phyloP scores from a whole-genome alignment of 148 eudicot genomes.

The Polygonum maritimum region DNA sequence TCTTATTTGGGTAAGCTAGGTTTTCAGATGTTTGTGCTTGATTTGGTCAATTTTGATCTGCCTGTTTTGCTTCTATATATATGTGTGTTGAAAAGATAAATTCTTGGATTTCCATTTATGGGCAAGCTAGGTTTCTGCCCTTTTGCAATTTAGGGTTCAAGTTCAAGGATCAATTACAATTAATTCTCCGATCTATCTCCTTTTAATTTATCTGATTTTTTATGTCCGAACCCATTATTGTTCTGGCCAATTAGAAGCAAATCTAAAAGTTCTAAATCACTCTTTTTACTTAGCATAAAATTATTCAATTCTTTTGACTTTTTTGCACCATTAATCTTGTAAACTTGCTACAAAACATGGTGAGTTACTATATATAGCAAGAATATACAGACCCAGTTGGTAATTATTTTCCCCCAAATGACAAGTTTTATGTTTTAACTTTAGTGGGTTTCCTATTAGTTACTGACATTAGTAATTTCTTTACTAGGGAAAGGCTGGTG shows the following conservation, averaged over 20 bases:
- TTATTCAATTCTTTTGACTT: background rate
- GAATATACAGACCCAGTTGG: background rate
- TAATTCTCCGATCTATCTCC: background rate
- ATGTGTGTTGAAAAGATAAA: background rate
- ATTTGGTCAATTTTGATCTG: background rate
- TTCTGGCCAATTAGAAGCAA: background rate
- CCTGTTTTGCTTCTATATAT: background rate
- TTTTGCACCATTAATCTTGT: background rate
- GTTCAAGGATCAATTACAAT: background rate
- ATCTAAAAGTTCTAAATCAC: background rate
- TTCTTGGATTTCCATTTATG: background rate
- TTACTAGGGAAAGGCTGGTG: background rate
- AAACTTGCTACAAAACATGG: background rate
- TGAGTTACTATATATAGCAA: background rate
- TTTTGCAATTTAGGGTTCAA: slow-evolving; percentile 3
- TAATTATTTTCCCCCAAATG: background rate
- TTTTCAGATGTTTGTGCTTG: background rate
- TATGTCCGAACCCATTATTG: background rate
- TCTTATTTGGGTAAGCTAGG: background rate
- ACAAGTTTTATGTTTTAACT: background rate
- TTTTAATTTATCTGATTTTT: background rate
- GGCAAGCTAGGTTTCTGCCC: slow-evolving; percentile 6
- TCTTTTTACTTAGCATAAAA: background rate
- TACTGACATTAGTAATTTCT: background rate
- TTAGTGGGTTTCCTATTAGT: background rate